Evolutionary conservation across 1,284 basidiomycete genomes (phyloP).

Genomic region (Pseudozyma tsukubaensis): DNA sequence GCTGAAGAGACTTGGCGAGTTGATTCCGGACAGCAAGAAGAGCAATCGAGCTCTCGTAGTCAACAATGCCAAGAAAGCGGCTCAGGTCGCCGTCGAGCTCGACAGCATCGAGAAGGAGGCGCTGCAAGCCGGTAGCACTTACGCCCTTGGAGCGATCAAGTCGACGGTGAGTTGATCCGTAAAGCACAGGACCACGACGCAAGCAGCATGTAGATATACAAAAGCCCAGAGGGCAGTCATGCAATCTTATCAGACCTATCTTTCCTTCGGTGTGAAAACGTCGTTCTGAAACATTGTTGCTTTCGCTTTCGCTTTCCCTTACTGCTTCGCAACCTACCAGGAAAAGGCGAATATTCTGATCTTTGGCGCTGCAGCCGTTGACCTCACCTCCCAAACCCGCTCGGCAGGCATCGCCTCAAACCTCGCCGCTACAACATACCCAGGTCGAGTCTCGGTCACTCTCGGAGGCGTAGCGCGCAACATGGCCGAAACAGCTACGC

Average conservation of each 20-base stretch:
- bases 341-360: constrained; percentile 41
- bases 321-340: background rate
- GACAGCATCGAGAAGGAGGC: constrained; percentile 72
- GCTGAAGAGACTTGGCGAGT: constrained; percentile 82
- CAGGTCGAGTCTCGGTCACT: constrained; percentile 79
- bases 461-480: constrained; percentile 94
- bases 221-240: background rate
- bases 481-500: constrained; percentile 86
- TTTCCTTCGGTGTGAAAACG: constrained; percentile 1
- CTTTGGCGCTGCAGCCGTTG: constrained; percentile 63
- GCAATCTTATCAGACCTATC: background rate
- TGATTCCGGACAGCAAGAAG: constrained; percentile 75
- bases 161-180: constrained; percentile 28
- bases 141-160: constrained; percentile 31
- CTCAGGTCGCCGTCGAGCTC: constrained; percentile 84
- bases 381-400: constrained; percentile 55
- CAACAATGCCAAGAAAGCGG: constrained; percentile 89
- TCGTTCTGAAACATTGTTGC: constrained; percentile 17
- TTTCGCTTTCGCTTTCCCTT: background rate
- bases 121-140: constrained; percentile 14
- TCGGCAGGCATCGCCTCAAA: constrained; percentile 13
- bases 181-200: background rate
- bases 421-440: constrained; percentile 75
- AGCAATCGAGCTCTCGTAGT: constrained; percentile 87
- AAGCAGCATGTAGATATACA: constrained; percentile 25